These are phyloP conservation scores for Russula brevipes DNA, from an alignment of 768 basidiomycete species.

Conservation along the genomic window DNA sequence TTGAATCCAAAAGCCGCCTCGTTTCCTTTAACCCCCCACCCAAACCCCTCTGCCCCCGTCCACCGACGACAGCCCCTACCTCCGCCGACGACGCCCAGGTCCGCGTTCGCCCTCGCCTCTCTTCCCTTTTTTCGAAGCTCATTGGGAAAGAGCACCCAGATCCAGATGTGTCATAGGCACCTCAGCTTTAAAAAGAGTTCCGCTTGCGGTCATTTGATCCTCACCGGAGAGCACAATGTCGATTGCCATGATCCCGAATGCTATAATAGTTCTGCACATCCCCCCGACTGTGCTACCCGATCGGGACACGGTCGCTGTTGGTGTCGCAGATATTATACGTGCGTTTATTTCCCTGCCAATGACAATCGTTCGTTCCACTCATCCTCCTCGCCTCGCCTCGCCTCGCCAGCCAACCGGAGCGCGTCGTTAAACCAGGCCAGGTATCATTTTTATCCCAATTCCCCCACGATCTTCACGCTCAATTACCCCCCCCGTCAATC, in stretches of 20 bases:
- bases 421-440: slow-evolving; percentile 38
- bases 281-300: slow-evolving; percentile 38
- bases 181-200: slow-evolving; percentile 48
- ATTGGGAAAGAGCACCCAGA: not conserved
- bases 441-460: slow-evolving; percentile 33
- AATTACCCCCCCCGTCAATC: too few relatives aligned
- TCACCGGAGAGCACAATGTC: slow-evolving; percentile 38
- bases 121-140: slow-evolving; percentile 4
- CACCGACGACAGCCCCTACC: slow-evolving; percentile 20
- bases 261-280: slow-evolving; percentile 46
- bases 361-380: not conserved
- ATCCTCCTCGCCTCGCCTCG: not conserved
- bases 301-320: slow-evolving; percentile 23
- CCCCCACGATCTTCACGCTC: not conserved
- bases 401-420: slow-evolving; percentile 47
- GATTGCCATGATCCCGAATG: slow-evolving; percentile 52
- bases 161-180: slow-evolving; percentile 59
- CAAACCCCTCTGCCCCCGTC: slow-evolving; percentile 6
- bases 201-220: slow-evolving; percentile 53
- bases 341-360: slow-evolving; percentile 19
- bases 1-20: slow-evolving; percentile 7
- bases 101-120: not conserved
- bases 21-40: not conserved
- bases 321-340: slow-evolving; percentile 58
- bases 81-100: slow-evolving; percentile 23